These are phyloP conservation scores for Diplodia corticola DNA, from an alignment of 2,329 filamentous ascomycete genomes.

Conservation along the genomic window DNA sequence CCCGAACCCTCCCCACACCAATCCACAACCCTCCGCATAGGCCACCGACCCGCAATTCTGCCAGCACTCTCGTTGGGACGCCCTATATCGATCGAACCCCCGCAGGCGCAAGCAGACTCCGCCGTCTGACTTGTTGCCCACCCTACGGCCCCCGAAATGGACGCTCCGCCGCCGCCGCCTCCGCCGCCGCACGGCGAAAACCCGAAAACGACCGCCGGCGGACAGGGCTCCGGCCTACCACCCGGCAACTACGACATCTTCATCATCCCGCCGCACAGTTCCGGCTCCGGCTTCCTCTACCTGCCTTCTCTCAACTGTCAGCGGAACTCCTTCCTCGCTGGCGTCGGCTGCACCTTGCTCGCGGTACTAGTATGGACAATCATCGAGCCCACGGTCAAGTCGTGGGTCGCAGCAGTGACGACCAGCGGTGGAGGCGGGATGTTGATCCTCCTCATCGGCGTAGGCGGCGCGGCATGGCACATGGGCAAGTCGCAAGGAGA, in stretches of 20 bases:
- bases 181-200: constrained; percentile 83
- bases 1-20: neutral
- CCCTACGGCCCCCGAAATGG: constrained; percentile 32
- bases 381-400: constrained; percentile 70
- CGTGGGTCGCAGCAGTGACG: constrained; percentile 71
- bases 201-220: constrained; percentile 57
- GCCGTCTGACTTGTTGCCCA: constrained; percentile 19
- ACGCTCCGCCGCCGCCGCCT: constrained; percentile 67
- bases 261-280: constrained; percentile 88
- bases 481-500: constrained; percentile 65
- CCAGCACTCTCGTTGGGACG: neutral
- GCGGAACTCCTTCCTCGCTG: constrained; percentile 86
- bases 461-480: constrained; percentile 83
- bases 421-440: constrained; percentile 69
- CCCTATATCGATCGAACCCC: neutral
- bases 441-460: constrained; percentile 67
- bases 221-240: constrained; percentile 63
- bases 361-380: constrained; percentile 71
- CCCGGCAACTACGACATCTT: constrained; percentile 96
- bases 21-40: neutral
- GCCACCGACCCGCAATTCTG: neutral
- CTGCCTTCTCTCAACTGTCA: constrained; percentile 86
- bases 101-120: constrained; percentile 12
- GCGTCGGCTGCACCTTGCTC: constrained; percentile 74
- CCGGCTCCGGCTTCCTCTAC: constrained; percentile 87